A percentile compares a stretch with the other conserved stretches of the same genome.
Evolutionary conservation across 768 basidiomycete species (phyloP).

Genomic region (Cystobasidium tubakii): DNA sequence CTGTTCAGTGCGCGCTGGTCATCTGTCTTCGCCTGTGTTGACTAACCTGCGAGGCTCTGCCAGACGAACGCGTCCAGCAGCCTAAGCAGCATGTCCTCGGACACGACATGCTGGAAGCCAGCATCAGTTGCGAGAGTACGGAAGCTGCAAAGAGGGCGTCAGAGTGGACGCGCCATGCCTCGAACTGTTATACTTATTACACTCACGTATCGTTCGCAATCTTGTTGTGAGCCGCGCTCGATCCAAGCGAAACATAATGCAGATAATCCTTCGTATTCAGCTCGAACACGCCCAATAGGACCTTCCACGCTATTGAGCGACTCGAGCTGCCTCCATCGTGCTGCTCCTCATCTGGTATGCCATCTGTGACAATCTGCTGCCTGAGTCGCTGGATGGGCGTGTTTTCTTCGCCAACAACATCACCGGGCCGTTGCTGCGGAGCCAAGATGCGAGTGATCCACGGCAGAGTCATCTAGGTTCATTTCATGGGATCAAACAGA

Average conservation of each 20-base stretch:
- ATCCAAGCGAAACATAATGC: conserved; percentile 68
- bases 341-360: conserved; percentile 4
- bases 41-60: conserved; percentile 47
- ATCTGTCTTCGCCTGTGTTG: neutral
- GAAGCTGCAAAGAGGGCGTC: conserved; percentile 53
- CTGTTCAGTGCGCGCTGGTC: neutral
- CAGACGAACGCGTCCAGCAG: conserved; percentile 97
- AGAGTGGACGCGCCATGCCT: neutral
- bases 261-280: conserved; percentile 54
- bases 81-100: conserved; percentile 92
- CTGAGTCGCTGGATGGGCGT: conserved; percentile 3
- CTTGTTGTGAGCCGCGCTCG: conserved; percentile 39
- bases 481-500: too few species aligned
- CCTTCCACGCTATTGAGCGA: conserved; percentile 13
- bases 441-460: neutral
- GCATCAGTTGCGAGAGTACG: conserved; percentile 91
- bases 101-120: conserved; percentile 94
- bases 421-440: neutral
- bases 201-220: conserved; percentile 36
- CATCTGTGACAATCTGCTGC: neutral
- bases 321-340: conserved; percentile 18
- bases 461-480: neutral
- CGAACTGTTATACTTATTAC: neutral
- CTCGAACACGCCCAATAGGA: conserved; percentile 18
- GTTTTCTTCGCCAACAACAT: neutral